Percentiles rank a stretch among this genome's conserved stretches.
Conservation (phyloP, 345 rosid species). For the Heritiera littoralis region DNA sequence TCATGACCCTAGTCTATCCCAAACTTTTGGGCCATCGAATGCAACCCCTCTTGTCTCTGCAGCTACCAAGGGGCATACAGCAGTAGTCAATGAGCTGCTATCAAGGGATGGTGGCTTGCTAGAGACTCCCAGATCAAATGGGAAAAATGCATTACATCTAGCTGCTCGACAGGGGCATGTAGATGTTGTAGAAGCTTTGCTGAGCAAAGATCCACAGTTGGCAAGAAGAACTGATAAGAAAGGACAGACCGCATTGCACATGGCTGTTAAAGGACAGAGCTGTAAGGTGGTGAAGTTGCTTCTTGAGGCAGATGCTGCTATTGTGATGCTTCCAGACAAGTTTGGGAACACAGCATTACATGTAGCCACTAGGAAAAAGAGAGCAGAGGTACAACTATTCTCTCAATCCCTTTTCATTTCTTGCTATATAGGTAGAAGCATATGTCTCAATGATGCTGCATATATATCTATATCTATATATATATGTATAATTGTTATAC, state of each 20-base stretch:
- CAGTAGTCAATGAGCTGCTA: constrained; percentile 77
- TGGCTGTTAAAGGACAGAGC: constrained; percentile 96
- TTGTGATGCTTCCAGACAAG: constrained; percentile 95
- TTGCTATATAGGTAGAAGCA: not conserved
- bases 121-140: constrained; percentile 74
- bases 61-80: constrained; percentile 86
- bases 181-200: constrained; percentile 72
- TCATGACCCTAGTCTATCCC: constrained; percentile 79
- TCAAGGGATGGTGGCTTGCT: constrained; percentile 76
- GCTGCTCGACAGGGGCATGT: constrained; percentile 89
- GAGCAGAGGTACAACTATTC: constrained; percentile 64
- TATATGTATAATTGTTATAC: not conserved
- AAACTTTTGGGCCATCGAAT: constrained; percentile 73
- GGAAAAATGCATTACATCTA: constrained; percentile 89
- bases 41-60: constrained; percentile 91
- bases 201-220: constrained; percentile 75
- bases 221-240: constrained; percentile 91
- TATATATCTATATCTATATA: too few species aligned
- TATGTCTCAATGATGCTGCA: not conserved
- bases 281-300: constrained; percentile 86
- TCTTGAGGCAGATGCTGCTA: constrained; percentile 89
- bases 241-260: constrained; percentile 94
- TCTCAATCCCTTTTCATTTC: not conserved
- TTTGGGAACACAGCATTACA: constrained; percentile 90
- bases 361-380: constrained; percentile 89